These are phyloP conservation scores for Vigna unguiculata DNA, from an alignment of 306 rosid species.

Conservation along the genomic window DNA sequence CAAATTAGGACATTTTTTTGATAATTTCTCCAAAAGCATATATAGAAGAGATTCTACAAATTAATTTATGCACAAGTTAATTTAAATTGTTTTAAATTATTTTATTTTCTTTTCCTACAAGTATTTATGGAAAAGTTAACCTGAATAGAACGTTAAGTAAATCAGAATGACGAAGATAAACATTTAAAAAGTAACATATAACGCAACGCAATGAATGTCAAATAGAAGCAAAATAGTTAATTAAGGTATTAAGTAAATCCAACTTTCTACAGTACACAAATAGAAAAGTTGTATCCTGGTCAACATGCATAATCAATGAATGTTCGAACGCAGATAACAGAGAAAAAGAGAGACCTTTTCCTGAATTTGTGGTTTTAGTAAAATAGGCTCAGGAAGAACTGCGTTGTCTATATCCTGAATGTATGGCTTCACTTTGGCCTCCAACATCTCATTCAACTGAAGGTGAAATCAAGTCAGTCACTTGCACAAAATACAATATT, in stretches of 20 bases:
- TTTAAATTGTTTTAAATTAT: too few relatives aligned
- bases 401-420: conserved; percentile 54
- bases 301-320: conserved; percentile 37
- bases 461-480: conserved; percentile 42
- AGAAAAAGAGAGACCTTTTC: conserved; percentile 61
- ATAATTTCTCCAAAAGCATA: too few relatives aligned
- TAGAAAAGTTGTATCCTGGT: conserved; percentile 20
- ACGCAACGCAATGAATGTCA: neutral
- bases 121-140: too few relatives aligned
- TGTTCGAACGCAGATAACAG: neutral
- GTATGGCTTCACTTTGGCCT: conserved; percentile 82
- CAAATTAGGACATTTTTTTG: neutral
- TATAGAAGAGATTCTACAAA: too few relatives aligned
- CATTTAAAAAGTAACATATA: neutral
- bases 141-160: neutral
- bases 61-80: neutral
- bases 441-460: conserved; percentile 86
- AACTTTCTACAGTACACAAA: neutral
- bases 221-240: conserved; percentile 1
- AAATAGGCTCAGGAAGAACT: conserved; percentile 74
- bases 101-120: neutral
- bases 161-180: neutral
- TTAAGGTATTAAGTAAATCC: neutral
- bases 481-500: neutral
- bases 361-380: conserved; percentile 62